Percentiles rank a stretch among this genome's conserved stretches.
phyloP scores from a whole-genome alignment of 1,284 basidiomycete species.

The Malassezia restricta region DNA sequence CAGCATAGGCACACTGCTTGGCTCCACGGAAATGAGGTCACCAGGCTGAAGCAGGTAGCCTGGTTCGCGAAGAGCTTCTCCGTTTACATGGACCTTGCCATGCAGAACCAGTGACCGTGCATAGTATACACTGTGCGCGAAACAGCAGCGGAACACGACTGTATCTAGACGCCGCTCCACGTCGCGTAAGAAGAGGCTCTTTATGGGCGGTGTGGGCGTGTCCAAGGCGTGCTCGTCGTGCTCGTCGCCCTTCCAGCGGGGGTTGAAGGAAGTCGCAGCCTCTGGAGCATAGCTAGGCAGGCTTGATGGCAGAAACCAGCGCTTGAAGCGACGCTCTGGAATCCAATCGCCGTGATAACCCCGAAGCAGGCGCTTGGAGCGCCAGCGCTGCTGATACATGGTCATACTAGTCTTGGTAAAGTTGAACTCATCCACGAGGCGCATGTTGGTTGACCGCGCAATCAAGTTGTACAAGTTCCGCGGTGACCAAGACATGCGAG shows the following conservation, averaged over 20 bases:
- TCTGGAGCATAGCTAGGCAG: conserved; percentile 63
- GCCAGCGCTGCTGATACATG: conserved; percentile 86
- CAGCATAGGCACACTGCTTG: conserved; percentile 62
- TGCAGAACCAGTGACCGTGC: conserved; percentile 74
- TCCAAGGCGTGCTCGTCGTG: conserved; percentile 49
- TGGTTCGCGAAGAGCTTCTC: conserved; percentile 65
- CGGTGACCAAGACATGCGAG: conserved; percentile 55
- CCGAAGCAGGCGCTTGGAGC: conserved; percentile 72
- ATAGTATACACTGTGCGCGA: conserved; percentile 79
- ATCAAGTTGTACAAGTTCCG: conserved; percentile 66
- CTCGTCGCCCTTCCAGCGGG: conserved; percentile 48
- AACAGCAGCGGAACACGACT: conserved; percentile 79
- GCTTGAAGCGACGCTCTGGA: conserved; percentile 81
- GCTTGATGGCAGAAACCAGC: conserved; percentile 78
- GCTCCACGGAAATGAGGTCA: conserved; percentile 83
- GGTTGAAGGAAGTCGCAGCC: conserved; percentile 46
- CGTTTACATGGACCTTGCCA: conserved; percentile 79
- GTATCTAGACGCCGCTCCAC: conserved; percentile 90
- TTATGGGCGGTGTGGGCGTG: conserved; percentile 22
- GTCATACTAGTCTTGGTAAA: conserved; percentile 58
- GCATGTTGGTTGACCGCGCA: conserved; percentile 48
- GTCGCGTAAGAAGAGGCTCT: conserved; percentile 37
- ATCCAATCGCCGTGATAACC: conserved; percentile 95
- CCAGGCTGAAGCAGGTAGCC: conserved; percentile 85
- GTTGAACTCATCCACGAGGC: conserved; percentile 48